phyloP scores from a whole-genome alignment of 2,329 filamentous ascomycete species.

The Talaromyces amestolkiae region DNA sequence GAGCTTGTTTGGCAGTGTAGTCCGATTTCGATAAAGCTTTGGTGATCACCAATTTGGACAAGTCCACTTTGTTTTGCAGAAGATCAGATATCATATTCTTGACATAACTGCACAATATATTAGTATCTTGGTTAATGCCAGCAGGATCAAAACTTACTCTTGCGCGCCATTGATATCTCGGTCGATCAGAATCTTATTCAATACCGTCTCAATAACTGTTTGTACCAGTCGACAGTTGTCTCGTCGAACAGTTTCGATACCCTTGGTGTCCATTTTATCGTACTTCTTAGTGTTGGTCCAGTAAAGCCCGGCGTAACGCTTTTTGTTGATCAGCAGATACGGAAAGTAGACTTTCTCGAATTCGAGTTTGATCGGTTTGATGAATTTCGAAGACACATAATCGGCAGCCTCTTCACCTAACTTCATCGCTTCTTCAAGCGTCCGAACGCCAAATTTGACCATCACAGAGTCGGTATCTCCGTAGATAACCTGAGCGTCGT shows the following conservation, averaged over 20 bases:
- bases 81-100: constrained; percentile 94
- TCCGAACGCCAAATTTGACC: constrained; percentile 94
- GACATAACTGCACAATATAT: constrained; percentile 68
- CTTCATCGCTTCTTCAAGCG: constrained; percentile 86
- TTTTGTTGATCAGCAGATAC: constrained; percentile 99
- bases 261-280: constrained; percentile 99
- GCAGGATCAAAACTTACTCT: constrained; percentile 62
- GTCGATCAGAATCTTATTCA: constrained; percentile 94
- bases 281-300: constrained; percentile 94
- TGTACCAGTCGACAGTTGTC: constrained; percentile 96
- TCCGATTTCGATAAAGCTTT: constrained; percentile 90
- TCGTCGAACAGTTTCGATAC: constrained; percentile 95
- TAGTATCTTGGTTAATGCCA: constrained; percentile 29
- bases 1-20: constrained; percentile 90
- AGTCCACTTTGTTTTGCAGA: constrained; percentile 95
- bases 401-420: constrained; percentile 89
- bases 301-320: constrained; percentile 95
- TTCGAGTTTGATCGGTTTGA: constrained; percentile 96
- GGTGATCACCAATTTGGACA: constrained; percentile 98
- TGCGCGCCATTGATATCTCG: constrained; percentile 86
- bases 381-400: constrained; percentile 86
- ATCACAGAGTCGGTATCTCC: constrained; percentile 99
- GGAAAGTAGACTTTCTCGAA: constrained; percentile 99
- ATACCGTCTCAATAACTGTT: constrained; percentile 93
- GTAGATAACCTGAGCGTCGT: constrained; percentile 96